Percentiles rank a stretch among this genome's conserved stretches.
phyloP scores from a whole-genome alignment of 1,284 basidiomycete genomes.

The Ustilago cynodontis region DNA sequence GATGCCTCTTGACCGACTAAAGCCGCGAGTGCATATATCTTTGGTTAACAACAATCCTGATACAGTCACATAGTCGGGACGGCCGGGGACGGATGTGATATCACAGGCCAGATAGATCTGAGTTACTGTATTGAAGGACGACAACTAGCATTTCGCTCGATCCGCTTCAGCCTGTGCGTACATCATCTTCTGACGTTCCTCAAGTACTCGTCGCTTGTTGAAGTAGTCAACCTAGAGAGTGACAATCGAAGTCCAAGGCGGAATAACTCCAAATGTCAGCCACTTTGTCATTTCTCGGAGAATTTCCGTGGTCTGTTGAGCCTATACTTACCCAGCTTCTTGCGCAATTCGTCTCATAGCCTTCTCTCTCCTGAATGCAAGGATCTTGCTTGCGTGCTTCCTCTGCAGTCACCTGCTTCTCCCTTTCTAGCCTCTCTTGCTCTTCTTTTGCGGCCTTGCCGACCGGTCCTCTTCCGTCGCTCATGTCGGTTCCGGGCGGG shows the following conservation, averaged over 20 bases:
- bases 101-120: too few species aligned
- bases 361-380: constrained; percentile 52
- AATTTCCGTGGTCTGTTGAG: background rate
- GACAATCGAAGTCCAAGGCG: background rate
- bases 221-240: constrained; percentile 65
- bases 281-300: background rate
- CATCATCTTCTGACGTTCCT: constrained; percentile 66
- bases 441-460: constrained; percentile 54
- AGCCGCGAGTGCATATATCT: background rate
- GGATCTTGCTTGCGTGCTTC: constrained; percentile 59
- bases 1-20: background rate
- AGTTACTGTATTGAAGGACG: too few species aligned
- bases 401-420: constrained; percentile 32
- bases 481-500: constrained; percentile 67
- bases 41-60: background rate
- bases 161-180: constrained; percentile 46
- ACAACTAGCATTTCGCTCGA: constrained; percentile 13
- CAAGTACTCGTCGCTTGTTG: constrained; percentile 67
- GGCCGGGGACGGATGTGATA: background rate
- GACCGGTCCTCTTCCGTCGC: constrained; percentile 58
- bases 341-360: constrained; percentile 65
- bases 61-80: background rate
- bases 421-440: constrained; percentile 39
- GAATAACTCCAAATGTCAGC: constrained; percentile 6
- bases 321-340: constrained; percentile 65